These are phyloP conservation scores for Ceratobasidium sp. DNA, from an alignment of 1,284 basidiomycete species.

Conservation along the genomic window DNA sequence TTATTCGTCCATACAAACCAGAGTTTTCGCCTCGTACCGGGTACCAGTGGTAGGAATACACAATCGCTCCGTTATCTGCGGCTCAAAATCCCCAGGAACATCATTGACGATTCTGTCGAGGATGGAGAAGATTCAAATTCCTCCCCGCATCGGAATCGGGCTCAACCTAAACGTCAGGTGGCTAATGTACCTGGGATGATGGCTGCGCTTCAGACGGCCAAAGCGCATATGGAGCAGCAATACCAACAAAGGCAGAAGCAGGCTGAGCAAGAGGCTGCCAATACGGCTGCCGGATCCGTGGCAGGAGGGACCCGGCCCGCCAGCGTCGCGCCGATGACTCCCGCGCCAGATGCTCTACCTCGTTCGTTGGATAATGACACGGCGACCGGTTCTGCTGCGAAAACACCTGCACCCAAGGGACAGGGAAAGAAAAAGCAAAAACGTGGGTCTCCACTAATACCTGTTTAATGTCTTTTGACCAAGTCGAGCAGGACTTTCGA, in stretches of 20 bases:
- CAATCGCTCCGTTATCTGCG: background rate
- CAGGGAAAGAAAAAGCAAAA: constrained; percentile 36
- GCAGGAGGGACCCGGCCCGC: constrained; percentile 9
- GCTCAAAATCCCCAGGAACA: constrained; percentile 26
- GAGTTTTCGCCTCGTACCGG: constrained; percentile 35
- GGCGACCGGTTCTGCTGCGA: constrained; percentile 5
- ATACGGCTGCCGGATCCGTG: background rate
- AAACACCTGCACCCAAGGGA: constrained; percentile 27
- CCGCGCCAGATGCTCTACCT: constrained; percentile 24
- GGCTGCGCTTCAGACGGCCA: constrained; percentile 69
- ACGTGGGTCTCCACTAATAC: background rate
- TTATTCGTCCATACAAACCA: constrained; percentile 32
- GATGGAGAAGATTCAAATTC: constrained; percentile 23
- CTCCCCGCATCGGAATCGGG: background rate
- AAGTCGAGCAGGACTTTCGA: constrained; percentile 14
- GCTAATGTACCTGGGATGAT: constrained; percentile 61
- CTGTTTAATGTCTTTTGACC: background rate
- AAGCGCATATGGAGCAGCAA: constrained; percentile 58
- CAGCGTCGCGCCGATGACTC: constrained; percentile 24
- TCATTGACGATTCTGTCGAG: constrained; percentile 31
- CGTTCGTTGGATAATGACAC: constrained; percentile 15
- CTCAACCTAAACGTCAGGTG: constrained; percentile 33
- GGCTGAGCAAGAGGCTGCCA: constrained; percentile 6
- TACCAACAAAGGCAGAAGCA: constrained; percentile 14
- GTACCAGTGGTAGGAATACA: constrained; percentile 21